Evolutionary conservation across 2,329 filamentous ascomycete genomes (phyloP).

Genomic region (Xylariales sp.): DNA sequence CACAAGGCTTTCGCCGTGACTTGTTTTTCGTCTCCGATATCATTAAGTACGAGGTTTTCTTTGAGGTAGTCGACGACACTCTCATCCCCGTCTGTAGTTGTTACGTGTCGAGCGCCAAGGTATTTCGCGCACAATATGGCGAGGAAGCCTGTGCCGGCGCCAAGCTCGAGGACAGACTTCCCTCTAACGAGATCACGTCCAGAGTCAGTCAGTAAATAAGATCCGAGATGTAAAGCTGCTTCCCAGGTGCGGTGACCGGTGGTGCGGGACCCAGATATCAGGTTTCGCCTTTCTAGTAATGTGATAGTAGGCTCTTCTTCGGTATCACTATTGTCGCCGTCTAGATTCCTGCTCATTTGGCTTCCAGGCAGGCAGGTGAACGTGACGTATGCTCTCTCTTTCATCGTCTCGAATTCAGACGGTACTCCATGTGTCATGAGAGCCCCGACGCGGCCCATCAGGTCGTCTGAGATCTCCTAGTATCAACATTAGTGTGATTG

Average conservation of each 20-base stretch:
- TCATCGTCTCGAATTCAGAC: conserved; percentile 55
- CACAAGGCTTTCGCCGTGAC: conserved; percentile 48
- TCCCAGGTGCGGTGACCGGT: conserved; percentile 79
- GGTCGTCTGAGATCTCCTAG: conserved; percentile 68
- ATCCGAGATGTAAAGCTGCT: conserved; percentile 71
- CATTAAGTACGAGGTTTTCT: conserved; percentile 65
- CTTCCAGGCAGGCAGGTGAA: conserved; percentile 59
- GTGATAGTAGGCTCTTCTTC: conserved; percentile 57
- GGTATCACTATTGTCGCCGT: conserved; percentile 21
- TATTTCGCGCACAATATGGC: conserved; percentile 72
- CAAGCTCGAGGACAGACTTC: conserved; percentile 71
- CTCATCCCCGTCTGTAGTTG: conserved; percentile 72
- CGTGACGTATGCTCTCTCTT: conserved; percentile 71
- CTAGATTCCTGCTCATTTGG: not conserved
- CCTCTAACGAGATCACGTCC: conserved; percentile 60
- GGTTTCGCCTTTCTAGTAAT: conserved; percentile 64
- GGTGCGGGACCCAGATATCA: conserved; percentile 67
- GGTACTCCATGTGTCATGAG: conserved; percentile 59
- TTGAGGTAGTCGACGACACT: conserved; percentile 63
- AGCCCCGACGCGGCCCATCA: conserved; percentile 65
- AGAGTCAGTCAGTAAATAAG: conserved; percentile 62
- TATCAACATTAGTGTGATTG: not conserved
- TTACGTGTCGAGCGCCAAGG: conserved; percentile 63
- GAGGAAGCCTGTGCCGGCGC: conserved; percentile 74
- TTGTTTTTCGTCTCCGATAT: conserved; percentile 50